These are phyloP conservation scores for Cyberlindnera americana DNA, from an alignment of 805 yeast genomes.

Conservation along the genomic window DNA sequence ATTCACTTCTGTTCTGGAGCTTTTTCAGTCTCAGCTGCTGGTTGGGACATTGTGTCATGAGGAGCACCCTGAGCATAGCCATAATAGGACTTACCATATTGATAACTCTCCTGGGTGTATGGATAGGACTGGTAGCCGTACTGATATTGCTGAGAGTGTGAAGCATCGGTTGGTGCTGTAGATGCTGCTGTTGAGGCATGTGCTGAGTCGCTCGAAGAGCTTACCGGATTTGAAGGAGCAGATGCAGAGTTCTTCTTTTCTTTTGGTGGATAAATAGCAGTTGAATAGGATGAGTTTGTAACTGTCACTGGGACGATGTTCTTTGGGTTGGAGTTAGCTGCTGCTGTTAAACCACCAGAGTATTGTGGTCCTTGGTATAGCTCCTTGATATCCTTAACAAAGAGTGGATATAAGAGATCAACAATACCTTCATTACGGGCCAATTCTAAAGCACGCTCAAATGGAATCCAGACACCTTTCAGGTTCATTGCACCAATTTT, in stretches of 20 bases:
- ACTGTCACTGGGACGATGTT: conserved; percentile 28
- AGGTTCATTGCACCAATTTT: conserved; percentile 74
- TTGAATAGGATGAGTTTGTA: conserved; percentile 23
- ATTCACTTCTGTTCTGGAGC: conserved; percentile 4
- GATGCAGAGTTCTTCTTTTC: conserved; percentile 13
- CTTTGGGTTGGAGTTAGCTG: conserved; percentile 28
- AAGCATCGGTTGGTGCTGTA: neutral
- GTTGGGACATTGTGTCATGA: neutral
- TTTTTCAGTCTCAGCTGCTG: conserved; percentile 1
- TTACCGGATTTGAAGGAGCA: neutral
- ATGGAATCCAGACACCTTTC: conserved; percentile 76
- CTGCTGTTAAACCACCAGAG: conserved; percentile 30
- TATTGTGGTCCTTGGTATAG: conserved; percentile 30
- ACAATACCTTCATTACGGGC: conserved; percentile 66
- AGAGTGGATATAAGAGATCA: conserved; percentile 52
- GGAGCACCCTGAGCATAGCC: conserved; percentile 9
- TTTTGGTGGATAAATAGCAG: conserved; percentile 21
- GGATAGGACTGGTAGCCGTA: conserved; percentile 17
- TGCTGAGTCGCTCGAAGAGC: neutral
- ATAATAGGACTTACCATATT: conserved; percentile 9
- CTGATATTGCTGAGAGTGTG: conserved; percentile 3
- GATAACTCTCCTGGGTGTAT: conserved; percentile 8
- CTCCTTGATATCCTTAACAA: conserved; percentile 61
- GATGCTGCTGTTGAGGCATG: conserved; percentile 4
- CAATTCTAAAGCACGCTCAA: conserved; percentile 65